phyloP scores from a whole-genome alignment of 2,329 filamentous ascomycete genomes.

The Pezicula rhizophila region DNA sequence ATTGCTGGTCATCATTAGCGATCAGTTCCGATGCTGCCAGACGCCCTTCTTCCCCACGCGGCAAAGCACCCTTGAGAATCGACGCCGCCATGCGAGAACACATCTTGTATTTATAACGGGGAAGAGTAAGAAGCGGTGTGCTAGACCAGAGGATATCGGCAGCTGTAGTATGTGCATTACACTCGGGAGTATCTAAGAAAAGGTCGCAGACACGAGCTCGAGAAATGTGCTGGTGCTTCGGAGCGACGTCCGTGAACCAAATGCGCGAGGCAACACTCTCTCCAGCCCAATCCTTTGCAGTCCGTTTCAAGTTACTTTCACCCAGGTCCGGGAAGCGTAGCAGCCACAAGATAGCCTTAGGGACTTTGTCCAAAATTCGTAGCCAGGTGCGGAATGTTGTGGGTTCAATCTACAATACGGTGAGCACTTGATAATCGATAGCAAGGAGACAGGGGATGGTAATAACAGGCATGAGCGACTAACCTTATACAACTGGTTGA shows the following conservation, averaged over 20 bases:
- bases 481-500: slow-evolving; percentile 98
- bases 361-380: slow-evolving; percentile 77
- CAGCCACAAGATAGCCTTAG: slow-evolving; percentile 89
- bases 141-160: slow-evolving; percentile 96
- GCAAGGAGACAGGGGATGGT: too few species aligned
- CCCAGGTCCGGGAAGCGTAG: slow-evolving; percentile 94
- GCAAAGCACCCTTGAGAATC: slow-evolving; percentile 84
- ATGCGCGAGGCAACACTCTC: slow-evolving; percentile 79
- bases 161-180: slow-evolving; percentile 95
- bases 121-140: slow-evolving; percentile 83
- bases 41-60: slow-evolving; percentile 60
- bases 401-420: slow-evolving; percentile 71
- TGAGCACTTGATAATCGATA: background rate
- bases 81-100: slow-evolving; percentile 97
- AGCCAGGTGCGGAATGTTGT: slow-evolving; percentile 95
- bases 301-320: slow-evolving; percentile 76
- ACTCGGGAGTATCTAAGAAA: slow-evolving; percentile 95
- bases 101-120: slow-evolving; percentile 96
- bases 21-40: slow-evolving; percentile 70
- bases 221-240: slow-evolving; percentile 89
- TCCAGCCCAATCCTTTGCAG: slow-evolving; percentile 78
- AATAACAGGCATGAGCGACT: slow-evolving; percentile 15
- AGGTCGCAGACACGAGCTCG: slow-evolving; percentile 88
- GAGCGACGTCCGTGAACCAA: slow-evolving; percentile 92
- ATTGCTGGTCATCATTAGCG: slow-evolving; percentile 70